Conservation (phyloP, 306 rosid genomes). For the Dalbergia oliveri region DNA sequence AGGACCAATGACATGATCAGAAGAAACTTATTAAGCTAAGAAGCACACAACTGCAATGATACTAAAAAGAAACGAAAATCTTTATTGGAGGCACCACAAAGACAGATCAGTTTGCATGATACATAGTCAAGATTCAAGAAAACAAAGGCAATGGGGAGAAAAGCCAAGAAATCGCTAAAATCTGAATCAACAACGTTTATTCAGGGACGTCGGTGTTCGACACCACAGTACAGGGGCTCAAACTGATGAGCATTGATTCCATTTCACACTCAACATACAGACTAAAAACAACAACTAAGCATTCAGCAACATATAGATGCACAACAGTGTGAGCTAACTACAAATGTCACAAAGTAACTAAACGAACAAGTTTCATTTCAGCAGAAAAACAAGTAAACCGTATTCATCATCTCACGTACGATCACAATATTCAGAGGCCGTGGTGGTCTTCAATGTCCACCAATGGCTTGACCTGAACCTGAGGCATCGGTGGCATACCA, state of each 20-base stretch:
- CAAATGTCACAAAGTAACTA: neutral
- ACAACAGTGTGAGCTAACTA: neutral
- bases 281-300: conserved; percentile 2
- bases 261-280: conserved; percentile 19
- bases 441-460: conserved; percentile 79
- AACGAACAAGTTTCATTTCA: conserved; percentile 32
- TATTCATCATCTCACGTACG: conserved; percentile 1
- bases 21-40: neutral
- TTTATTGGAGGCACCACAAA: neutral
- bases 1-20: conserved; percentile 17
- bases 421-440: conserved; percentile 53
- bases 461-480: conserved; percentile 49
- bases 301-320: neutral
- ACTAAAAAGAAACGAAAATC: conserved; percentile 21
- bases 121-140: neutral
- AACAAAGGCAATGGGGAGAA: conserved; percentile 21
- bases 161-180: conserved; percentile 20
- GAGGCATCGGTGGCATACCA: conserved; percentile 54
- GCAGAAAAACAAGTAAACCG: conserved; percentile 30
- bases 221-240: neutral
- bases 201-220: neutral
- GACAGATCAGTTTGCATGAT: neutral
- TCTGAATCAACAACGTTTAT: conserved; percentile 29
- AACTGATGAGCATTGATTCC: conserved; percentile 26
- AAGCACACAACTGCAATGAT: conserved; percentile 17